phyloP scores from a whole-genome alignment of 106 monocot species.

The Dendrobium chrysotoxum region DNA sequence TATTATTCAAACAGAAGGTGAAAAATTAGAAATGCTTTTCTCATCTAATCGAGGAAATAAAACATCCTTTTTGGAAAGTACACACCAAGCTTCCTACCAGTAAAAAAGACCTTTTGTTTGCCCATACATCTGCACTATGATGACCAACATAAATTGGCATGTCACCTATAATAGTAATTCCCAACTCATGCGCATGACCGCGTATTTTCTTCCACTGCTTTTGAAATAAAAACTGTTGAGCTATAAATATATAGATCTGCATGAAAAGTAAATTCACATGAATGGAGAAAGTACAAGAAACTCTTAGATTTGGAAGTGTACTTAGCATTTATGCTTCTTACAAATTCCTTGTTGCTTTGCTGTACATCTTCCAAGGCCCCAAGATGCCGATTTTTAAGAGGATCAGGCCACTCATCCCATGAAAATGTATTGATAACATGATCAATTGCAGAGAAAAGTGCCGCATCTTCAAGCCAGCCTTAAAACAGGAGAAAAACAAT shows the following conservation, averaged over 20 bases:
- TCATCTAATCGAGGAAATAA: not conserved
- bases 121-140: slow-evolving; percentile 99
- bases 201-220: slow-evolving; percentile 86
- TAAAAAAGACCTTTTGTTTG: slow-evolving; percentile 83
- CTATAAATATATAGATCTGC: slow-evolving; percentile 85
- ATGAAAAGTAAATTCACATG: slow-evolving; percentile 10
- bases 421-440: slow-evolving; percentile 41
- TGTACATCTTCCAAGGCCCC: slow-evolving; percentile 67
- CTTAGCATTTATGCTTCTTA: slow-evolving; percentile 20
- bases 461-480: slow-evolving; percentile 99
- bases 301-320: not conserved
- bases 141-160: slow-evolving; percentile 99
- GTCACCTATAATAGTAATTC: slow-evolving; percentile 93
- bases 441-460: slow-evolving; percentile 98
- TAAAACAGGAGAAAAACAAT: not conserved
- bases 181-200: slow-evolving; percentile 51
- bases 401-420: slow-evolving; percentile 96
- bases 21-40: not conserved
- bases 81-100: slow-evolving; percentile 40
- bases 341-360: slow-evolving; percentile 71
- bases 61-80: not conserved
- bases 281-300: not conserved
- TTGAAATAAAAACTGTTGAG: slow-evolving; percentile 94
- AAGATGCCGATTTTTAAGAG: slow-evolving; percentile 84
- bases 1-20: slow-evolving; percentile 15